Conservation (phyloP, 441 rosid species). For the Gossypium davidsonii region DNA sequence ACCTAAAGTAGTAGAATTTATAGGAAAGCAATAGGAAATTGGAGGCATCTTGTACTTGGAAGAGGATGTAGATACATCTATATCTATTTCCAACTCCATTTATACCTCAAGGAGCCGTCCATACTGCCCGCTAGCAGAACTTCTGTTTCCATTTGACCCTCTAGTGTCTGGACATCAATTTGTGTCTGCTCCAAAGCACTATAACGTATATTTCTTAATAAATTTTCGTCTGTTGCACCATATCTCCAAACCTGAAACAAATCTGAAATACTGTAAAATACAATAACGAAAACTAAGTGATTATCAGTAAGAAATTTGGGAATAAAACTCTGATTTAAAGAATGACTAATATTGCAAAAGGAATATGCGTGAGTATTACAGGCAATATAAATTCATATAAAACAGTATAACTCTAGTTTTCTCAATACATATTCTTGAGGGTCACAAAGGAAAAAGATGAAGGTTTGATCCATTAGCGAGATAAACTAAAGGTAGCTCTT, state of each 20-base stretch:
- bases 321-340: neutral
- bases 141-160: conserved; percentile 46
- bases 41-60: neutral
- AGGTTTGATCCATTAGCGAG: neutral
- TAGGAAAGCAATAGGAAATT: no score
- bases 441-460: neutral
- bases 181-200: conserved; percentile 44
- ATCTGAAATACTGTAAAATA: neutral
- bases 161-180: conserved; percentile 36
- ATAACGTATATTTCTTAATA: conserved; percentile 27
- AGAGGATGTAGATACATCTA: conserved; percentile 2
- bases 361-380: neutral
- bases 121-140: conserved; percentile 46
- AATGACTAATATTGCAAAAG: neutral
- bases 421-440: neutral
- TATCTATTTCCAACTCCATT: conserved; percentile 8
- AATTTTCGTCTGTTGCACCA: conserved; percentile 17
- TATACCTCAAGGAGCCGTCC: conserved; percentile 59
- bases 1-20: no score
- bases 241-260: conserved; percentile 47
- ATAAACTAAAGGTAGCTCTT: neutral
- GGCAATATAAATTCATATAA: neutral
- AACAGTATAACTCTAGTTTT: neutral
- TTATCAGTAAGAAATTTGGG: neutral
- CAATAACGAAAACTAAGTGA: neutral